Base-by-base conservation (phyloP, 2,329 filamentous ascomycete species). In the Alternaria sp. region DNA sequence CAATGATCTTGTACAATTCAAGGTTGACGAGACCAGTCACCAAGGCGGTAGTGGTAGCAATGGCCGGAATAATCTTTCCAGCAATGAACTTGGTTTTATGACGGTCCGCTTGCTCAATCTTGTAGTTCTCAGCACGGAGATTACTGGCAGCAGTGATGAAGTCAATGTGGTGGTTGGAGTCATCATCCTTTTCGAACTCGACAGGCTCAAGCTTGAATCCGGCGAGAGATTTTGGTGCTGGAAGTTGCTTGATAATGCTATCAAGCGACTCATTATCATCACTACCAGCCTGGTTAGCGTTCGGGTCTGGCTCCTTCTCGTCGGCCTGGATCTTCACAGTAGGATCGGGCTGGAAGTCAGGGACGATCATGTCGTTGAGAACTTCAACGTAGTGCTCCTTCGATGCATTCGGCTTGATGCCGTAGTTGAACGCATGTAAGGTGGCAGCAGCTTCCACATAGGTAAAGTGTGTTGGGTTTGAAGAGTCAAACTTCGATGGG, bases 81-180 rank as follows among this genome's bases (percentile, higher is more conserved):
- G 95, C 96, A 77, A 99, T 99, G 81, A 99, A 98, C 84, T 99
- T 99, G 63, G 94, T 99, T 89, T 95, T 96, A 86, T 97, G 95
- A 63, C 93, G 88, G 76, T 99, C 94, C 0, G 95, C 94, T 65
- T 89, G 87, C 74, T 92, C 88, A 69, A 99, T 99, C 80, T 95
- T 96, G 87, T 99, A 99, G 83, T 99, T 99, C 80, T 96, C 91
- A 0, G 95, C 95, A 61, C 96, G 92, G 61, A 99, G 84, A 78
- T 99, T 99, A 83, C 94, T 97, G 67, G 94, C 94, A 1, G 94
- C 93, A 7, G 95, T 96, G 81, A 99, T 98, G 83, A 99, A 99
- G 80, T 98, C 95, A 73, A 99, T 99, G 83, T 99, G 95, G 80
- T 95, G 88, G 80, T 99, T 99, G 51, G 91, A 92, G 79, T 99